These are phyloP conservation scores for Marasmius oreades DNA, from an alignment of 1,284 basidiomycete genomes.

Conservation along the genomic window DNA sequence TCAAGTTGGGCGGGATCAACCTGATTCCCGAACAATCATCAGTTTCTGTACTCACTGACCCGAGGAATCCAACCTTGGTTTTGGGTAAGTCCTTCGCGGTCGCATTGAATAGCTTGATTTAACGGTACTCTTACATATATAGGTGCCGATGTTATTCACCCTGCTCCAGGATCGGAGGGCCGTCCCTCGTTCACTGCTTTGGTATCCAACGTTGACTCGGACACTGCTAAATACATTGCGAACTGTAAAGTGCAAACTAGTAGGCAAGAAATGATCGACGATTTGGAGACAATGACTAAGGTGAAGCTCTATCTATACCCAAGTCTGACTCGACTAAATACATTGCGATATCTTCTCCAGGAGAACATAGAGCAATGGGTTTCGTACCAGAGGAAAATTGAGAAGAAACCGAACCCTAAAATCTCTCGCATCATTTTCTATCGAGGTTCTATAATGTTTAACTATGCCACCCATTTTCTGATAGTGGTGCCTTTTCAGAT, in stretches of 20 bases:
- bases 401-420: constrained; percentile 44
- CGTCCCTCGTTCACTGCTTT: constrained; percentile 75
- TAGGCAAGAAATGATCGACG: constrained; percentile 71
- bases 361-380: constrained; percentile 54
- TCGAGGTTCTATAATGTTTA: constrained; percentile 43
- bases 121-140: constrained; percentile 6
- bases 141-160: constrained; percentile 79
- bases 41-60: constrained; percentile 59
- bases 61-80: constrained; percentile 69
- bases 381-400: constrained; percentile 45
- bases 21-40: constrained; percentile 63
- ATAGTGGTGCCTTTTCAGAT: constrained; percentile 35
- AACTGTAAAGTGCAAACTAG: constrained; percentile 65
- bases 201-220: constrained; percentile 70
- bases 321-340: not conserved
- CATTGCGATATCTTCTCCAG: constrained; percentile 25
- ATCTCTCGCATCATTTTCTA: constrained; percentile 75
- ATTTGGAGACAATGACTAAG: constrained; percentile 59
- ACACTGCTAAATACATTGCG: constrained; percentile 52
- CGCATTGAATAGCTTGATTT: constrained; percentile 1
- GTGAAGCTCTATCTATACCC: constrained; percentile 28
- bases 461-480: not conserved
- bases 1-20: constrained; percentile 79
- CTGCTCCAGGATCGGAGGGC: constrained; percentile 63
- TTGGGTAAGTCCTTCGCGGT: constrained; percentile 46